phyloP scores from a whole-genome alignment of 2,329 filamentous ascomycete genomes.

The Phoma herbarum region DNA sequence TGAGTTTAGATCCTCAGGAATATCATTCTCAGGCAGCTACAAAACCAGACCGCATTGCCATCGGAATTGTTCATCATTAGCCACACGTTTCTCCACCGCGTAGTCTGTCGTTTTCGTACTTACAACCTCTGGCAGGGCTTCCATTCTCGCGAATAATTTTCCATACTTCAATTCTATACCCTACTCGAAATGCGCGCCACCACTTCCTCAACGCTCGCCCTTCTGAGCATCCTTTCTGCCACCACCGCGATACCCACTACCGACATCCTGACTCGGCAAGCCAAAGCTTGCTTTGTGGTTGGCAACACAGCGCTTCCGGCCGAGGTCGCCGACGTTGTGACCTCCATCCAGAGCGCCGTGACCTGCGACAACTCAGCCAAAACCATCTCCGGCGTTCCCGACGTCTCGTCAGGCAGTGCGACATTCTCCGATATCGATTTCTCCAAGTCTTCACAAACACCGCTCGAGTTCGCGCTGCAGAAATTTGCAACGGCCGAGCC shows the following conservation, averaged over 20 bases:
- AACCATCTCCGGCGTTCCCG: conserved; percentile 64
- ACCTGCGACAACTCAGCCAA: conserved; percentile 60
- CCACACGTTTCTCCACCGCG: not conserved
- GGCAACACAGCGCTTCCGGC: conserved; percentile 61
- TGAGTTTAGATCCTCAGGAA: conserved; percentile 9
- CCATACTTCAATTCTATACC: not conserved
- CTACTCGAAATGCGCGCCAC: conserved; percentile 28
- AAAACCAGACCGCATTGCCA: conserved; percentile 4
- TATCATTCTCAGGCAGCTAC: conserved; percentile 16
- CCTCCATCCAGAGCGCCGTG: conserved; percentile 54
- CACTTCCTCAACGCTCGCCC: conserved; percentile 22
- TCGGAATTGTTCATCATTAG: not conserved
- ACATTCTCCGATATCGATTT: conserved; percentile 67
- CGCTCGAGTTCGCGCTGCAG: conserved; percentile 64
- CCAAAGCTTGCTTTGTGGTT: conserved; percentile 63
- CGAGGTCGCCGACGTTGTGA: conserved; percentile 58
- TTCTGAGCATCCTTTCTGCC: conserved; percentile 26
- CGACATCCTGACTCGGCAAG: conserved; percentile 28
- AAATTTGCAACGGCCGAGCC: conserved; percentile 62
- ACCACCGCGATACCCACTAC: conserved; percentile 25
- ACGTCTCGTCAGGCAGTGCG: conserved; percentile 62
- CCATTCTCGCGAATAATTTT: conserved; percentile 7
- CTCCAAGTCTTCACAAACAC: conserved; percentile 57
- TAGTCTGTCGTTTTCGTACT: conserved; percentile 5
- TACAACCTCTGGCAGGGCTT: conserved; percentile 13